Conservation (phyloP, 768 basidiomycete species). For the Chiua virens region DNA sequence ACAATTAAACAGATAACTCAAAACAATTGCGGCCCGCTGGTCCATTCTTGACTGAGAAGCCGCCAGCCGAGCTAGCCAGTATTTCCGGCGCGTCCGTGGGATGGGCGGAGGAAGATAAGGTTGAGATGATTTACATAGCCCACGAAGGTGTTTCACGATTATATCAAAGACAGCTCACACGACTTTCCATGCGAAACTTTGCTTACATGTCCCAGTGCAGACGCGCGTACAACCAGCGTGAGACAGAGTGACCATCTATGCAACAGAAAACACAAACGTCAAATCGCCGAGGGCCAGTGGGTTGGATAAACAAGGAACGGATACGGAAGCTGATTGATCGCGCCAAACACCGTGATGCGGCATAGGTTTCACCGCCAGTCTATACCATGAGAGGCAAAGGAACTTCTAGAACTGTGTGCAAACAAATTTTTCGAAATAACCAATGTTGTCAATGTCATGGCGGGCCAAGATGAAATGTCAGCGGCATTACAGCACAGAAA, state of each 20-base stretch:
- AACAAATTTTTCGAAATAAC: neutral
- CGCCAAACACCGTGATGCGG: neutral
- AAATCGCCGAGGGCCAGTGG: neutral
- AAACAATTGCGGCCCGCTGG: neutral
- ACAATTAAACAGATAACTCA: neutral
- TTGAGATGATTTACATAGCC: neutral
- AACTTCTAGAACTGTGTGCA: neutral
- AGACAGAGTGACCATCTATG: too few species aligned
- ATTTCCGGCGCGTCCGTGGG: neutral
- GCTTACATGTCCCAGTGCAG: too few species aligned
- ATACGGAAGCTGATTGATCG: neutral
- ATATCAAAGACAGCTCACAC: too few species aligned
- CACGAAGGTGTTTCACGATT: constrained; percentile 3
- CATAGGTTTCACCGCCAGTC: neutral
- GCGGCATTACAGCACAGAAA: neutral
- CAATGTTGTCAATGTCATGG: neutral
- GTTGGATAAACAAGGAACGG: neutral
- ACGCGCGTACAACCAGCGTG: too few species aligned
- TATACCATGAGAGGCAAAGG: neutral
- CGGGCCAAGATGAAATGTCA: neutral
- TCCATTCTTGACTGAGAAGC: neutral
- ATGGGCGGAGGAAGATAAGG: neutral
- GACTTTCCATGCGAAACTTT: too few species aligned
- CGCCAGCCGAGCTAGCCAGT: neutral
- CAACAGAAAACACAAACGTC: neutral